phyloP scores from a whole-genome alignment of 2,329 filamentous ascomycete species.

The Purpureocillium takamizusanense region DNA sequence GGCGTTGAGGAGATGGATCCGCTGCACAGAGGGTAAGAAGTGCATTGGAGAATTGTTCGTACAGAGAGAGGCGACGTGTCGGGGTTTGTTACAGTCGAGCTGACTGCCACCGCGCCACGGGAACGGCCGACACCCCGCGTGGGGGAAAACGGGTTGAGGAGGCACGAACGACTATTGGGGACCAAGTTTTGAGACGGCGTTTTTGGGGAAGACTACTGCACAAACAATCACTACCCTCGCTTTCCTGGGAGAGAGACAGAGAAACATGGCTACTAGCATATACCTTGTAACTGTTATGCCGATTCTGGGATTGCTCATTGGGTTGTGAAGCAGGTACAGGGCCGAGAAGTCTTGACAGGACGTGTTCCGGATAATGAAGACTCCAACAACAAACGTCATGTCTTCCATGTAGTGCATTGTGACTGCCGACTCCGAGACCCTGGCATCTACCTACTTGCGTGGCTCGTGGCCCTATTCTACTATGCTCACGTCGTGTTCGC shows the following conservation, averaged over 20 bases:
- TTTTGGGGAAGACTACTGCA: conserved; percentile 14
- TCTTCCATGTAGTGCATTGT: no score
- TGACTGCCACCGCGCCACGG: no score
- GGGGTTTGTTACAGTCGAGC: no score
- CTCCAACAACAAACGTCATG: background rate
- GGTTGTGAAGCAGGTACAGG: background rate
- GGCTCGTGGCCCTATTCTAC: no score
- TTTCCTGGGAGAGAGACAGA: conserved; percentile 22
- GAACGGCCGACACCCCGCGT: no score
- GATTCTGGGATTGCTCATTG: background rate
- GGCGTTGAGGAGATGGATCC: conserved; percentile 62
- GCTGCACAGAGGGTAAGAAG: conserved; percentile 32
- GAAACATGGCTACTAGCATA: conserved; percentile 25
- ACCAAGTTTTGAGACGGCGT: conserved; percentile 13
- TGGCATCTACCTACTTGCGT: no score
- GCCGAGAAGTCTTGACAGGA: background rate
- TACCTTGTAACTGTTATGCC: conserved; percentile 17
- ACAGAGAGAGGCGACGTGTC: no score
- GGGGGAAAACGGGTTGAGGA: conserved; percentile 4
- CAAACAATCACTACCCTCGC: conserved; percentile 18
- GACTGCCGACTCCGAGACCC: no score
- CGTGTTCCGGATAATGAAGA: no score
- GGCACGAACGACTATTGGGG: conserved; percentile 4
- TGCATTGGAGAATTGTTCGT: no score
- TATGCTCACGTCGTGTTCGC: no score